Conservation (phyloP, 2,329 filamentous ascomycete species). For the Plectosphaerella sp. region DNA sequence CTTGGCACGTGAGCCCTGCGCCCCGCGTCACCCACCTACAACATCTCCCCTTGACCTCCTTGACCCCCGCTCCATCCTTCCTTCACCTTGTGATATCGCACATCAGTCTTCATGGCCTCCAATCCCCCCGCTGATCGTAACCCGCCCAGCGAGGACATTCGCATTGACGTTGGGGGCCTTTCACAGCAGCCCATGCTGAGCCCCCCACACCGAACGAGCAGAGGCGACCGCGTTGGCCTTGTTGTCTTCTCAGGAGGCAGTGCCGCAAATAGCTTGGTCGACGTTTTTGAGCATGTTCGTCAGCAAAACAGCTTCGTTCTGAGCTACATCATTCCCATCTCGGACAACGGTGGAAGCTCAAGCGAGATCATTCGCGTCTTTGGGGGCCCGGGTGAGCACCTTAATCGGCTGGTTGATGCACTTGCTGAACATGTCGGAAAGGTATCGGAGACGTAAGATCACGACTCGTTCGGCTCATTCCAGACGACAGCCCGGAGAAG, state of each 20-base stretch:
- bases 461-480: slow-evolving; percentile 85
- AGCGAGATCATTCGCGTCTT: slow-evolving; percentile 93
- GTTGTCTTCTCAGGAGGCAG: slow-evolving; percentile 90
- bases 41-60: not conserved
- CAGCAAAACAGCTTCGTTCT: slow-evolving; percentile 63
- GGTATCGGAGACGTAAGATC: slow-evolving; percentile 48
- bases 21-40: too few relatives aligned
- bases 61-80: not conserved
- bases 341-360: slow-evolving; percentile 91
- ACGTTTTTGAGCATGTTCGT: slow-evolving; percentile 71
- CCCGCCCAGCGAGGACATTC: too few relatives aligned
- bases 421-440: slow-evolving; percentile 25
- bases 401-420: not conserved
- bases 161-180: too few relatives aligned
- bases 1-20: not conserved
- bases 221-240: slow-evolving; percentile 42
- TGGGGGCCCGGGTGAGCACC: slow-evolving; percentile 72
- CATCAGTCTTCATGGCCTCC: not conserved
- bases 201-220: not conserved
- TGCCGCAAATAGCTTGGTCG: slow-evolving; percentile 90
- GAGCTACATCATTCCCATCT: slow-evolving; percentile 90
- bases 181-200: not conserved
- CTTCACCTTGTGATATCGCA: not conserved
- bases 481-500: slow-evolving; percentile 58
- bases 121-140: too few relatives aligned